Percentiles rank a stretch among this genome's conserved stretches.
Conservation (phyloP, 768 basidiomycete genomes). For the Sistotremastrum niveocremeum region DNA sequence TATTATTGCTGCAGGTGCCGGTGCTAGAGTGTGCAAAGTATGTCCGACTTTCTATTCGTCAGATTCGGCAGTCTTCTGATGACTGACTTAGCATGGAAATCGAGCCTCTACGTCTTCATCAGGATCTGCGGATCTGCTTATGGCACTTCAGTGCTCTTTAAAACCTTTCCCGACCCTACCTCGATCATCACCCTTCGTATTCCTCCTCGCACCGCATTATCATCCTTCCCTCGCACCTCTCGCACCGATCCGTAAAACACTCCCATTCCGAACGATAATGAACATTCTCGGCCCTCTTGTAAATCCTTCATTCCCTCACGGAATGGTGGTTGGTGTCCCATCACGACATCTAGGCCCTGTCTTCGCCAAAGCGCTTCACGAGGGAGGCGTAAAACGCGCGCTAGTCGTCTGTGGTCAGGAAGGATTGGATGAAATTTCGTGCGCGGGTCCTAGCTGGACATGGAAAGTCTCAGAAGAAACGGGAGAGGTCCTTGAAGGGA, state of each 20-base stretch:
- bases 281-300: slow-evolving; percentile 90
- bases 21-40: slow-evolving; percentile 87
- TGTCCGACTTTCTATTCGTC: slow-evolving; percentile 7
- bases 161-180: slow-evolving; percentile 29
- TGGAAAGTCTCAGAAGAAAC: slow-evolving; percentile 58
- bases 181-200: slow-evolving; percentile 61
- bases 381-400: slow-evolving; percentile 68
- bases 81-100: slow-evolving; percentile 58
- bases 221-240: slow-evolving; percentile 76
- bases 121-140: slow-evolving; percentile 83
- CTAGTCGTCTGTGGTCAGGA: slow-evolving; percentile 91
- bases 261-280: slow-evolving; percentile 95
- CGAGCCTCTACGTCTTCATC: slow-evolving; percentile 88
- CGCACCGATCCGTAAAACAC: slow-evolving; percentile 68
- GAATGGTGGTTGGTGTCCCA: slow-evolving; percentile 88
- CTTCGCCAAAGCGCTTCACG: slow-evolving; percentile 61
- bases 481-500: slow-evolving; percentile 46
- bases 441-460: slow-evolving; percentile 75
- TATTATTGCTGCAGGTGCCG: slow-evolving; percentile 88
- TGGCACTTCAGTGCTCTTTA: slow-evolving; percentile 56
- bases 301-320: slow-evolving; percentile 75
- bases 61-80: not conserved
- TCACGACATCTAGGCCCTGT: slow-evolving; percentile 66
- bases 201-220: slow-evolving; percentile 89
- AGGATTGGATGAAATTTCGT: slow-evolving; percentile 88